A percentile compares a stretch with the other conserved stretches of the same genome.
phyloP scores from a whole-genome alignment of 1,284 basidiomycete genomes.

The Paramarasmius palmivorus region DNA sequence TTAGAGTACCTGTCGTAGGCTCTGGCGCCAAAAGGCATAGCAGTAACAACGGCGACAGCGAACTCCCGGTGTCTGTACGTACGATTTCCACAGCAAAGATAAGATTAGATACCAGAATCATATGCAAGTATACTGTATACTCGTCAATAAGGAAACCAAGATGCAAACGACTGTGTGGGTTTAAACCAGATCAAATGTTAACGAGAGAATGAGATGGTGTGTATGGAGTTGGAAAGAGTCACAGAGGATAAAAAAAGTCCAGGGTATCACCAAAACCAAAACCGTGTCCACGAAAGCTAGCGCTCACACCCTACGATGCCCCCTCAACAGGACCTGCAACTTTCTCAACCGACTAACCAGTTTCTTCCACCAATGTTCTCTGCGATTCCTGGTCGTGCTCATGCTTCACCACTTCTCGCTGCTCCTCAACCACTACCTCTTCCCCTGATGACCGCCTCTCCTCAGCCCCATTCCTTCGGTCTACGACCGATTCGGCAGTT shows the following conservation, averaged over 20 bases:
- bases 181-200: too few relatives aligned
- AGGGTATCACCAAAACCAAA: neutral
- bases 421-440: neutral
- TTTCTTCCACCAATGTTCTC: slow-evolving; percentile 34
- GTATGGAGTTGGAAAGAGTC: neutral
- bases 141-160: too few relatives aligned
- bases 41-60: too few relatives aligned
- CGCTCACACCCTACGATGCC: neutral
- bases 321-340: slow-evolving; percentile 19
- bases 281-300: too few relatives aligned
- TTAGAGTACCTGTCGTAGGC: too few relatives aligned
- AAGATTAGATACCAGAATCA: too few relatives aligned
- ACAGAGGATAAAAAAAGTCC: slow-evolving; percentile 7
- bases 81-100: too few relatives aligned
- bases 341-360: slow-evolving; percentile 28
- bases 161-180: too few relatives aligned
- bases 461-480: neutral
- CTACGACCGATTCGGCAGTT: slow-evolving; percentile 19
- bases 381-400: slow-evolving; percentile 7
- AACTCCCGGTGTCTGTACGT: too few relatives aligned
- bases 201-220: too few relatives aligned
- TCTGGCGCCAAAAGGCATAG: too few relatives aligned
- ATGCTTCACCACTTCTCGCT: slow-evolving; percentile 12
- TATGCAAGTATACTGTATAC: too few relatives aligned
- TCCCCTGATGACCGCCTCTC: neutral